phyloP scores from a whole-genome alignment of 768 basidiomycete genomes.

The Rhizopogon rudus region DNA sequence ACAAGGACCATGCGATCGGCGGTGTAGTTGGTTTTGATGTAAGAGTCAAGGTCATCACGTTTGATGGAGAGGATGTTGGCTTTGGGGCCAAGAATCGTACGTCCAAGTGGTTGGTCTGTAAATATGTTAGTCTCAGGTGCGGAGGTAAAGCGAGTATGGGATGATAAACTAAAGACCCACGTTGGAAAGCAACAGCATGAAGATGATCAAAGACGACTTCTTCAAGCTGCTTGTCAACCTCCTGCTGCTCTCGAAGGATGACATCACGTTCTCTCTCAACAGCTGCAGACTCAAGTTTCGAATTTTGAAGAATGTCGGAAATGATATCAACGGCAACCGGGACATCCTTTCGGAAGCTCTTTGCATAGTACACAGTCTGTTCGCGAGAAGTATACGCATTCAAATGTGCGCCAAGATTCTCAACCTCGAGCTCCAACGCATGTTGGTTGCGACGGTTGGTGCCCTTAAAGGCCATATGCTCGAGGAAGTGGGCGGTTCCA shows the following conservation, averaged over 20 bases:
- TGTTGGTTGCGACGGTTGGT: constrained; percentile 86
- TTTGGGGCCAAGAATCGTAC: constrained; percentile 96
- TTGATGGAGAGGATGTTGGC: constrained; percentile 94
- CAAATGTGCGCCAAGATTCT: constrained; percentile 94
- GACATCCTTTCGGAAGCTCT: constrained; percentile 96
- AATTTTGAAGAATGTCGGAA: constrained; percentile 96
- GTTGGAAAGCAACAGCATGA: constrained; percentile 94
- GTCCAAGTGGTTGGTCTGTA: constrained; percentile 88
- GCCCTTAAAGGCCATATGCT: constrained; percentile 98
- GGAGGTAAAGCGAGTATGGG: background rate
- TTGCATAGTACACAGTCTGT: constrained; percentile 99
- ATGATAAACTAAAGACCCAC: constrained; percentile 38
- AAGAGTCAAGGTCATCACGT: constrained; percentile 79
- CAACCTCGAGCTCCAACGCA: constrained; percentile 91
- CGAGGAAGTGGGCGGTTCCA: constrained; percentile 97
- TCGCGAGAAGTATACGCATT: constrained; percentile 99
- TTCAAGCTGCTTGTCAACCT: constrained; percentile 97
- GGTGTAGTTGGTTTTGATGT: constrained; percentile 98
- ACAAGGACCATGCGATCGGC: constrained; percentile 99
- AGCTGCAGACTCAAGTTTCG: constrained; percentile 81
- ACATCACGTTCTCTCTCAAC: constrained; percentile 96
- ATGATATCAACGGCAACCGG: constrained; percentile 91
- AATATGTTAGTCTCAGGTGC: constrained; percentile 2
- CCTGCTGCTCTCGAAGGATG: constrained; percentile 95
- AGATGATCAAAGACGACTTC: constrained; percentile 99